Evolutionary conservation across 73 alveolate species (phyloP).

Genomic region (Effrenium voratum): DNA sequence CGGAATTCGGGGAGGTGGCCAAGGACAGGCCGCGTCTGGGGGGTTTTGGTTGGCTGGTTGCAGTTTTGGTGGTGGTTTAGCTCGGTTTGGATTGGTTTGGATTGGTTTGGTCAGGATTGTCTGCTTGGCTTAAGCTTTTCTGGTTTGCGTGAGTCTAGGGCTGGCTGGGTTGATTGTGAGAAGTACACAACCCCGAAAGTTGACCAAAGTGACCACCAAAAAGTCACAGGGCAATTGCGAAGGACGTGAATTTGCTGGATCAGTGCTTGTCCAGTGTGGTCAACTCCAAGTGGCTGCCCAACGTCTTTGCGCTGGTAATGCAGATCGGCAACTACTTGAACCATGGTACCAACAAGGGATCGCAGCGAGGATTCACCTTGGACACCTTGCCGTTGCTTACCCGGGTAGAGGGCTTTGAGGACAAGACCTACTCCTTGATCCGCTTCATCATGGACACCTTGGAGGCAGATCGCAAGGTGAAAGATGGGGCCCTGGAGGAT

Average conservation of each 20-base stretch:
- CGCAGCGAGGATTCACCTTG: conserved; percentile 79
- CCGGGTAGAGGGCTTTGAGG: conserved; percentile 75
- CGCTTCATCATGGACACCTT: conserved; percentile 74
- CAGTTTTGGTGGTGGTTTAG: too few species aligned
- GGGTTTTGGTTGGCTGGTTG: too few species aligned
- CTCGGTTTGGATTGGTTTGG: too few species aligned
- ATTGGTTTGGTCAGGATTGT: too few species aligned
- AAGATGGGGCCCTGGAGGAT: conserved; percentile 64
- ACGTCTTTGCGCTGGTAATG: conserved; percentile 47
- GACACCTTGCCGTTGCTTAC: conserved; percentile 78
- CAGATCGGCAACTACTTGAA: conserved; percentile 90
- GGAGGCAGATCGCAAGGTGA: conserved; percentile 57
- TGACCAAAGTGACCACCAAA: too few species aligned
- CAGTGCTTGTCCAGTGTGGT: conserved; percentile 13
- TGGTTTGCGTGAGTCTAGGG: too few species aligned
- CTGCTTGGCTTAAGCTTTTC: too few species aligned
- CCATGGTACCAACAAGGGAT: conserved; percentile 77
- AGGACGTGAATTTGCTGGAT: conserved; percentile 30
- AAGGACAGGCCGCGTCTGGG: too few species aligned
- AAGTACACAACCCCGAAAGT: too few species aligned
- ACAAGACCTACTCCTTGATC: conserved; percentile 51
- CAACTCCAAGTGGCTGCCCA: conserved; percentile 30
- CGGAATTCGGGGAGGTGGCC: conserved; percentile 23
- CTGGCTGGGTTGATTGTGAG: too few species aligned
- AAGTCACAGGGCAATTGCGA: too few species aligned